A percentile compares a stretch with the other conserved stretches of the same genome.
These are phyloP conservation scores for Penicillium digitatum DNA, from an alignment of 2,329 filamentous ascomycete genomes.

Conservation along the genomic window DNA sequence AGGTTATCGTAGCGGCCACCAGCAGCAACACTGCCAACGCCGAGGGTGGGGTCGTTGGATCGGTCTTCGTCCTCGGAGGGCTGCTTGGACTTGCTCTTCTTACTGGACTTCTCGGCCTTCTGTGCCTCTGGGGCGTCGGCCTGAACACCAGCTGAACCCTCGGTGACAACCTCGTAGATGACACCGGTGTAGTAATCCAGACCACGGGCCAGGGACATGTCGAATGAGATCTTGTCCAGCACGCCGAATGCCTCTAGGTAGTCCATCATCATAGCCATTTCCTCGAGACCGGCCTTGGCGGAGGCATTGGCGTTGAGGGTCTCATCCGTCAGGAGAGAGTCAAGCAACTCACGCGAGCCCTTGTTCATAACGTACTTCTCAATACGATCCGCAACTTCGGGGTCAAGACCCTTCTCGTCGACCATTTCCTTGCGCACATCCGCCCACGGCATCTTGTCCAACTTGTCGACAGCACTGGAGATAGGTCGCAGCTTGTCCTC, in stretches of 20 bases:
- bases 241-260: constrained; percentile 77
- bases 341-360: constrained; percentile 69
- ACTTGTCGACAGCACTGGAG: constrained; percentile 89
- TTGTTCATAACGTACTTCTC: constrained; percentile 77
- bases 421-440: constrained; percentile 92
- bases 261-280: constrained; percentile 74
- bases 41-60: constrained; percentile 73
- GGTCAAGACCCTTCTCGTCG: constrained; percentile 78
- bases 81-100: constrained; percentile 51
- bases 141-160: constrained; percentile 60
- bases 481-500: constrained; percentile 82
- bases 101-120: constrained; percentile 34
- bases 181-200: constrained; percentile 91
- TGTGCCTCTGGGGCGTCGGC: constrained; percentile 39
- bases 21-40: constrained; percentile 82
- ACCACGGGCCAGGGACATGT: constrained; percentile 82
- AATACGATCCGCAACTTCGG: constrained; percentile 77
- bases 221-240: constrained; percentile 74
- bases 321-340: constrained; percentile 64
- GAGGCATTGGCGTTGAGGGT: constrained; percentile 66
- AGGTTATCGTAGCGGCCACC: constrained; percentile 90
- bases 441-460: constrained; percentile 87
- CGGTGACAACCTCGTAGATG: constrained; percentile 85
- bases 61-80: constrained; percentile 61
- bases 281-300: constrained; percentile 73